A percentile compares a stretch with the other conserved stretches of the same genome.
These are phyloP conservation scores for Apiotrichum montevideense DNA, from an alignment of 1,284 basidiomycete genomes.

Conservation along the genomic window DNA sequence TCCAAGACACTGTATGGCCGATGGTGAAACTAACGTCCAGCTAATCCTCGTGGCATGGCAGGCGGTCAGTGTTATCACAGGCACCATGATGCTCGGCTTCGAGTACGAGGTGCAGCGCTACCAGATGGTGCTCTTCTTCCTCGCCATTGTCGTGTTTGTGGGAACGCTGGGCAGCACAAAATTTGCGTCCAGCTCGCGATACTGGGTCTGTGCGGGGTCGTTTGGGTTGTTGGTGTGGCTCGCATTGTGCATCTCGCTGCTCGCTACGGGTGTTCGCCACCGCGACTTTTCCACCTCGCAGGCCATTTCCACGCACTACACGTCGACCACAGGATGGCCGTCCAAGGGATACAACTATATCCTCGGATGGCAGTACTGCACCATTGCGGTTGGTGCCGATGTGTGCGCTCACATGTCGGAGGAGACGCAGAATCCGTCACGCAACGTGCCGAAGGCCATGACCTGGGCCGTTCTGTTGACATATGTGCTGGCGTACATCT, in stretches of 20 bases:
- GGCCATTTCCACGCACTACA: constrained; percentile 19
- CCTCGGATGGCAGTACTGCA: constrained; percentile 41
- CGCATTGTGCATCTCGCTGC: constrained; percentile 34
- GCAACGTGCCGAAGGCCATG: constrained; percentile 46
- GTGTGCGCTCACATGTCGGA: constrained; percentile 36
- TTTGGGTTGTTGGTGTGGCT: constrained; percentile 27
- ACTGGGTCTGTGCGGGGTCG: constrained; percentile 34
- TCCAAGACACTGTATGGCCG: not conserved
- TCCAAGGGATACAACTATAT: constrained; percentile 37
- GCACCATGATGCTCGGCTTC: constrained; percentile 34
- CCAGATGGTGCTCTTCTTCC: constrained; percentile 38
- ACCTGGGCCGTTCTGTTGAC: constrained; percentile 29
- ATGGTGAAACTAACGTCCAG: constrained; percentile 12
- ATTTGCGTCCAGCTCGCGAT: constrained; percentile 37
- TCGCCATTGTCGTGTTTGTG: constrained; percentile 34
- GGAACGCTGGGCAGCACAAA: constrained; percentile 34
- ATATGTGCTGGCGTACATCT: constrained; percentile 41
- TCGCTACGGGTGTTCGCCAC: constrained; percentile 26
- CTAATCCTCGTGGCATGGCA: constrained; percentile 41
- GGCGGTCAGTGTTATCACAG: constrained; percentile 32
- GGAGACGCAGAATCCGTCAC: constrained; percentile 44
- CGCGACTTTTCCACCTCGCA: constrained; percentile 10
- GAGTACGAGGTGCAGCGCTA: constrained; percentile 29
- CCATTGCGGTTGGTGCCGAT: constrained; percentile 38
- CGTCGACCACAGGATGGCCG: constrained; percentile 30